These are phyloP conservation scores for Nasturtium officinale DNA, from an alignment of 345 rosid genomes.

Conservation along the genomic window DNA sequence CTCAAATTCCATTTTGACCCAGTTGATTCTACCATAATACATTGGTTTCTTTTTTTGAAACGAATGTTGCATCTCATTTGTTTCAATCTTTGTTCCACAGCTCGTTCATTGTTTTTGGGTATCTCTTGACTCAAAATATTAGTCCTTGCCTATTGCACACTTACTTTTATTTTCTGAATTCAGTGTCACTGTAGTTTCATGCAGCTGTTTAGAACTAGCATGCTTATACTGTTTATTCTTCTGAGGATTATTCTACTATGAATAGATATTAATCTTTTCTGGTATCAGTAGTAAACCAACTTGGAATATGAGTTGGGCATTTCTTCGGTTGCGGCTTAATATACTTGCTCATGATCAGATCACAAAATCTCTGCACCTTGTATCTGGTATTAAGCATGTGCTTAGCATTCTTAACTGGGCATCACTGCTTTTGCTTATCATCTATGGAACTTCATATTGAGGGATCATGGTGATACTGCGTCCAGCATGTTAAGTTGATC, in stretches of 20 bases:
- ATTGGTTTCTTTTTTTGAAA: neutral
- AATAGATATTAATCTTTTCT: neutral
- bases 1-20: neutral
- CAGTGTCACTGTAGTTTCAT: conserved; percentile 10
- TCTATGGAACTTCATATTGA: too few relatives aligned
- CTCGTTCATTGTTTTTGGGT: neutral
- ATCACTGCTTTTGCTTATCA: conserved; percentile 6
- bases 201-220: conserved; percentile 7
- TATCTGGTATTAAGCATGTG: neutral
- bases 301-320: conserved; percentile 20
- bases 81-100: conserved; percentile 20
- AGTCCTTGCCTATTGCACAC: neutral
- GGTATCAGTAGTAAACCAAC: conserved; percentile 18
- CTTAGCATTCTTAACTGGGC: neutral
- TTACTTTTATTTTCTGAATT: neutral
- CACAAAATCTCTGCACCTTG: conserved; percentile 8
- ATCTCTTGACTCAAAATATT: conserved; percentile 2
- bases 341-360: conserved; percentile 11
- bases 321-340: neutral
- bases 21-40: too few relatives aligned
- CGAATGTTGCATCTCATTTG: conserved; percentile 1
- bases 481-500: conserved; percentile 20
- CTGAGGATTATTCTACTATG: neutral
- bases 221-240: conserved; percentile 25
- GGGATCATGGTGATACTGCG: too few relatives aligned